Conservation (phyloP, 1,139 yeast genomes). For the Pichia sp. region DNA sequence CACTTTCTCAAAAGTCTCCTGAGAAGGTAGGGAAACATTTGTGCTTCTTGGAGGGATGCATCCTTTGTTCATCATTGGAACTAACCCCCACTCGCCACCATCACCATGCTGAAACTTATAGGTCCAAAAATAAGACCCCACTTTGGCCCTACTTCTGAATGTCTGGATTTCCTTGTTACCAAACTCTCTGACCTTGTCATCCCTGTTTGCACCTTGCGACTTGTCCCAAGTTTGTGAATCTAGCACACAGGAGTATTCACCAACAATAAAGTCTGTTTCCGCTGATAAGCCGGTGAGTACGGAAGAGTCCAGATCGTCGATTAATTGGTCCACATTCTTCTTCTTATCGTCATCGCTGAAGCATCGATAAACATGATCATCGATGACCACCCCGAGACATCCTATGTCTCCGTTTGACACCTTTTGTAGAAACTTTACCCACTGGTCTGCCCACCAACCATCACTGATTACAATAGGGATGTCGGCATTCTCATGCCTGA, state of each 20-base stretch:
- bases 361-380: conserved; percentile 82
- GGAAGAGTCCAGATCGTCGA: conserved; percentile 50
- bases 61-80: conserved; percentile 68
- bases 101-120: conserved; percentile 80
- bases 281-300: conserved; percentile 48
- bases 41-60: conserved; percentile 41
- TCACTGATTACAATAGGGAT: conserved; percentile 82
- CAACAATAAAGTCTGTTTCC: conserved; percentile 71
- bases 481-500: conserved; percentile 50
- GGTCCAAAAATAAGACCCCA: conserved; percentile 89
- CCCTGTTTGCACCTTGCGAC: conserved; percentile 41
- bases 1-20: conserved; percentile 40
- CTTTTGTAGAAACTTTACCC: conserved; percentile 63
- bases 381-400: conserved; percentile 63
- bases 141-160: conserved; percentile 49
- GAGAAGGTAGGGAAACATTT: conserved; percentile 34
- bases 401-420: conserved; percentile 37
- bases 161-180: conserved; percentile 43
- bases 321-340: conserved; percentile 62
- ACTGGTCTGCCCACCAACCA: conserved; percentile 87
- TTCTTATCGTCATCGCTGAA: conserved; percentile 70
- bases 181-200: conserved; percentile 39
- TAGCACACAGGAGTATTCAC: conserved; percentile 87
- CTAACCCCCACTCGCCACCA: conserved; percentile 96
- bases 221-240: conserved; percentile 72